Conservation (phyloP, 2,329 filamentous ascomycete species). For the Ceratocystis papillata region DNA sequence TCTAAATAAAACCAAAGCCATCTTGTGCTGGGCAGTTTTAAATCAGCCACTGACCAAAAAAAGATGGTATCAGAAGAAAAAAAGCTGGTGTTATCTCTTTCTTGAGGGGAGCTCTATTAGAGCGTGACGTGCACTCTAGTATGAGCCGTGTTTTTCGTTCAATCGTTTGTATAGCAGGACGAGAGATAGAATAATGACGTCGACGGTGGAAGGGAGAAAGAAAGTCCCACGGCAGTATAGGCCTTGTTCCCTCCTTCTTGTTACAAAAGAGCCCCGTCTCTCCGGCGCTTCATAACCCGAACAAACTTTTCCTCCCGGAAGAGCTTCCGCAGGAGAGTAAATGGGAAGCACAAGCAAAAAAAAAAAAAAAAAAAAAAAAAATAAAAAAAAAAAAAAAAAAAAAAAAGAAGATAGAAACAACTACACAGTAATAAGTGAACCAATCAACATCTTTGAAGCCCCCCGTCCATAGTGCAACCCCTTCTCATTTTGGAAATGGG, state of each 20-base stretch:
- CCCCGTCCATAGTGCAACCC: background rate
- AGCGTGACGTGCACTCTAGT: background rate
- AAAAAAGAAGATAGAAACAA: background rate
- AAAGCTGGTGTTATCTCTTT: background rate
- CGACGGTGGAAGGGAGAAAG: background rate
- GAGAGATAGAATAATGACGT: background rate
- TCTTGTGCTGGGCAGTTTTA: background rate
- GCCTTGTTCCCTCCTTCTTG: background rate
- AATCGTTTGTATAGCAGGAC: background rate
- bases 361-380: background rate
- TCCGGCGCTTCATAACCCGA: background rate
- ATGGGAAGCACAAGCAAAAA: background rate
- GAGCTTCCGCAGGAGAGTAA: background rate
- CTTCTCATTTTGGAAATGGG: background rate
- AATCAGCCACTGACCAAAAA: background rate
- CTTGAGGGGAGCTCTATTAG: background rate
- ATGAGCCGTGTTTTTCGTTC: background rate
- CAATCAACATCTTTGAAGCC: background rate
- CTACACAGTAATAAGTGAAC: background rate
- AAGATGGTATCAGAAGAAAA: background rate
- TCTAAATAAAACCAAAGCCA: conserved; percentile 2
- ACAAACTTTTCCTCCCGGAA: background rate
- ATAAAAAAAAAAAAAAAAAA: background rate
- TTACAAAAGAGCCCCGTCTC: background rate
- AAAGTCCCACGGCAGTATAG: background rate